Evolutionary conservation across 495 filamentous ascomycete species (phyloP).

Genomic region (Glarea lozoyensis): DNA sequence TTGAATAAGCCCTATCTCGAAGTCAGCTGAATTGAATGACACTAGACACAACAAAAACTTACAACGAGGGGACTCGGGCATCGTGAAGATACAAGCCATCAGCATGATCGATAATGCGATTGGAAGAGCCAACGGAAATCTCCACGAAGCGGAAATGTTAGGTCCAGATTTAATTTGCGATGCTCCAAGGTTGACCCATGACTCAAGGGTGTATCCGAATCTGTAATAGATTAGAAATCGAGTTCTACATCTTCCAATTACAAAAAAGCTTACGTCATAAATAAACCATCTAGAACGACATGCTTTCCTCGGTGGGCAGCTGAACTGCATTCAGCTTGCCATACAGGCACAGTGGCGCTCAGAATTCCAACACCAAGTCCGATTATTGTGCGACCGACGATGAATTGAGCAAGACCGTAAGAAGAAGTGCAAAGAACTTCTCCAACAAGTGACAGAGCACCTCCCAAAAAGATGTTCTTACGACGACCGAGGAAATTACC

Average conservation of each 20-base stretch:
- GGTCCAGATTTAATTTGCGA: neutral
- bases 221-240: no score
- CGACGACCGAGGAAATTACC: conserved; percentile 14
- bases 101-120: conserved; percentile 25
- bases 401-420: neutral
- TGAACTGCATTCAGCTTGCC: neutral
- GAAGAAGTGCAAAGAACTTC: neutral
- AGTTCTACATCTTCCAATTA: no score
- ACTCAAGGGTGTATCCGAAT: neutral
- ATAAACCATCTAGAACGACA: neutral
- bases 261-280: no score
- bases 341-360: neutral
- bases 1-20: no score
- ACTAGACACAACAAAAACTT: no score
- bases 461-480: neutral
- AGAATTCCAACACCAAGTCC: neutral
- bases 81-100: conserved; percentile 20
- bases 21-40: no score
- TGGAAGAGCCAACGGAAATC: conserved; percentile 30
- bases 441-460: neutral
- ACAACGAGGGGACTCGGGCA: conserved; percentile 40
- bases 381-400: neutral
- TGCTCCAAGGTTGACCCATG: conserved; percentile 3
- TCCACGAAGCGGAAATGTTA: neutral
- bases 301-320: neutral